These are phyloP conservation scores for Mycena albidolilacea DNA, from an alignment of 768 basidiomycete species.

Conservation along the genomic window DNA sequence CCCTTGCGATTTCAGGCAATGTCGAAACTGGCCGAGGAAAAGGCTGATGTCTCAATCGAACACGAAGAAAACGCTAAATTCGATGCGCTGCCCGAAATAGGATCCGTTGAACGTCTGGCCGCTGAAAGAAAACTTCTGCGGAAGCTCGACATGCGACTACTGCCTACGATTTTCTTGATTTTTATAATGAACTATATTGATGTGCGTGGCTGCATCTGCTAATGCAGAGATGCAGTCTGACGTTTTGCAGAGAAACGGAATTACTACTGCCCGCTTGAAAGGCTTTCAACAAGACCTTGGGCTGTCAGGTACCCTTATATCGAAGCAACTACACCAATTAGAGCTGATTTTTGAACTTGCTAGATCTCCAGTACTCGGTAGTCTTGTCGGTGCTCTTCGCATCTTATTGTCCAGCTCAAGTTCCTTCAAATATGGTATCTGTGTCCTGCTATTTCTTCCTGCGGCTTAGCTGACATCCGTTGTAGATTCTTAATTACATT, in stretches of 20 bases:
- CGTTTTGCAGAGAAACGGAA: constrained; percentile 57
- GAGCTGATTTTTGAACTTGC: background rate
- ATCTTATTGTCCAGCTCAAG: constrained; percentile 74
- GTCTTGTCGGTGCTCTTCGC: constrained; percentile 69
- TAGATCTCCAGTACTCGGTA: constrained; percentile 68
- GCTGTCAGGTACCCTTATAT: constrained; percentile 55
- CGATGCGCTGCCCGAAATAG: constrained; percentile 30
- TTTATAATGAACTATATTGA: constrained; percentile 81
- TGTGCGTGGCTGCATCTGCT: constrained; percentile 50
- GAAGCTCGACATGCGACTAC: constrained; percentile 68
- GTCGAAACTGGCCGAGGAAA: constrained; percentile 20
- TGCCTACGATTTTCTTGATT: constrained; percentile 72
- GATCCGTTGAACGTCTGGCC: constrained; percentile 47
- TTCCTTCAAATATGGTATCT: constrained; percentile 76
- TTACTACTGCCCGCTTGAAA: constrained; percentile 65
- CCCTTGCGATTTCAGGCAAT: background rate
- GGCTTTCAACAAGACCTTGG: constrained; percentile 65
- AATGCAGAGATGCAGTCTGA: background rate
- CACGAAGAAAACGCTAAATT: constrained; percentile 22
- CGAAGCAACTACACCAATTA: background rate
- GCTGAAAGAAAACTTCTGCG: constrained; percentile 66
- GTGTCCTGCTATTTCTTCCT: background rate
- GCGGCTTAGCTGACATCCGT: background rate
- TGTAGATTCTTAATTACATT: constrained; percentile 68
- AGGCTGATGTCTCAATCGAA: constrained; percentile 9